phyloP scores from a whole-genome alignment of 208 protist genomes.

The Histomonas meleagridis region DNA sequence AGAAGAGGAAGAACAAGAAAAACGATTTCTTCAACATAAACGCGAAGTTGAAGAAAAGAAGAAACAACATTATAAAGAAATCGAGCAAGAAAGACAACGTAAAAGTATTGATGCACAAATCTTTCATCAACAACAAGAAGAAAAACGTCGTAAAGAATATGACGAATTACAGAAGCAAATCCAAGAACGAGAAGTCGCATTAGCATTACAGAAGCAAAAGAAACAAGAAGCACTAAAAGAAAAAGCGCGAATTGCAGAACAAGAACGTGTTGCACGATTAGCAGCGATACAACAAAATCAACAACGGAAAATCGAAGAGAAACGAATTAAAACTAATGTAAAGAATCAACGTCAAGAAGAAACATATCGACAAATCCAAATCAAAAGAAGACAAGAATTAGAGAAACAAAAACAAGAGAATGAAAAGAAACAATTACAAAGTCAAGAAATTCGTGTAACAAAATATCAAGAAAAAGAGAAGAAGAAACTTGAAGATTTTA shows the following conservation, averaged over 20 bases:
- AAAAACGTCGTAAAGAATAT: background rate
- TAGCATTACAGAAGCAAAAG: background rate
- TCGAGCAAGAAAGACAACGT: background rate
- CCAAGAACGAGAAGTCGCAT: background rate
- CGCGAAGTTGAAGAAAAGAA: background rate
- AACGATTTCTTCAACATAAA: background rate
- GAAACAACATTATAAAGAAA: background rate
- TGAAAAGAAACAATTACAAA: background rate
- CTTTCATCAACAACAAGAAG: background rate
- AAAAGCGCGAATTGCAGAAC: background rate
- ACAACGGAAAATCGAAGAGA: background rate
- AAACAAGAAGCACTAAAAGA: background rate
- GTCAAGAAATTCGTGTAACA: background rate
- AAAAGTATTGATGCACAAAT: background rate
- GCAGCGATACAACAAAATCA: background rate
- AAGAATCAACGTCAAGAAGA: background rate
- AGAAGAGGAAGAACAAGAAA: background rate
- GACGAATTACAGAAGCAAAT: background rate
- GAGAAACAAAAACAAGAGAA: background rate
- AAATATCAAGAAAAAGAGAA: background rate
- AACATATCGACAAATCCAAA: background rate
- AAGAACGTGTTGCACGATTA: background rate
- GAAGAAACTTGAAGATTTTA: background rate
- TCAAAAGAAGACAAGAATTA: background rate
- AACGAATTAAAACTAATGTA: background rate